Evolutionary conservation across 2,329 filamentous ascomycete genomes (phyloP).

Genomic region (Endocalyx cinctus): DNA sequence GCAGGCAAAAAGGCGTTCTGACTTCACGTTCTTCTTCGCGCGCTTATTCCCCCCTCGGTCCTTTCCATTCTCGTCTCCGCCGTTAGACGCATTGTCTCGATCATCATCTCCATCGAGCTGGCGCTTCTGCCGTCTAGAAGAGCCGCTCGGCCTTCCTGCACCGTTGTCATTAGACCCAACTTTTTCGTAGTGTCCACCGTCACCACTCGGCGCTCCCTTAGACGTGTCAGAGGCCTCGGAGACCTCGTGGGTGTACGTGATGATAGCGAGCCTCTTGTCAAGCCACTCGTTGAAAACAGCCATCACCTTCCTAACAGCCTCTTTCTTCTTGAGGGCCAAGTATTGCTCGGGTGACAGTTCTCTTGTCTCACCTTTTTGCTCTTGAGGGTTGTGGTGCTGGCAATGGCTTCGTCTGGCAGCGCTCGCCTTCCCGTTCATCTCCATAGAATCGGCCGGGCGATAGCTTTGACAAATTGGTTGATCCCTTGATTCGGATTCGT

Average conservation of each 20-base stretch:
- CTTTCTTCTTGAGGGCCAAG: slow-evolving; percentile 20
- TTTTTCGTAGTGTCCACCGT: slow-evolving; percentile 3
- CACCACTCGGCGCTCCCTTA: slow-evolving; percentile 10
- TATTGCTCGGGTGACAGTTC: slow-evolving; percentile 23
- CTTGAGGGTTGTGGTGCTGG: slow-evolving; percentile 15
- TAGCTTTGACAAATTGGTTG: slow-evolving; percentile 9
- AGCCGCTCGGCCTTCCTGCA: slow-evolving; percentile 3
- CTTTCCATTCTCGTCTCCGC: slow-evolving; percentile 23
- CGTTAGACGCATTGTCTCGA: slow-evolving; percentile 20
- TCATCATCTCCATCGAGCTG: slow-evolving; percentile 23
- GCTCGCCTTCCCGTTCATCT: slow-evolving; percentile 18
- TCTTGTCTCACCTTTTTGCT: slow-evolving; percentile 14
- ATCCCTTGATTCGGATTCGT: slow-evolving; percentile 11
- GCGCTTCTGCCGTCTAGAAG: slow-evolving; percentile 20
- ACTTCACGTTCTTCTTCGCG: slow-evolving; percentile 28
- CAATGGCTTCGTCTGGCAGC: slow-evolving; percentile 19
- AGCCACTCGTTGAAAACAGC: slow-evolving; percentile 23
- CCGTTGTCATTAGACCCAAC: too few relatives aligned
- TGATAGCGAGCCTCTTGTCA: slow-evolving; percentile 23
- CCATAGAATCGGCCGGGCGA: slow-evolving; percentile 22
- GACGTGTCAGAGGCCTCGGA: slow-evolving; percentile 19
- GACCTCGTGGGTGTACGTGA: slow-evolving; percentile 23
- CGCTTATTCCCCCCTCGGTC: slow-evolving; percentile 32
- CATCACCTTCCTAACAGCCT: slow-evolving; percentile 23
- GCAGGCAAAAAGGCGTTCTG: slow-evolving; percentile 27